Evolutionary conservation across 2,329 filamentous ascomycete genomes (phyloP).

Genomic region (Didymella arachidicola): DNA sequence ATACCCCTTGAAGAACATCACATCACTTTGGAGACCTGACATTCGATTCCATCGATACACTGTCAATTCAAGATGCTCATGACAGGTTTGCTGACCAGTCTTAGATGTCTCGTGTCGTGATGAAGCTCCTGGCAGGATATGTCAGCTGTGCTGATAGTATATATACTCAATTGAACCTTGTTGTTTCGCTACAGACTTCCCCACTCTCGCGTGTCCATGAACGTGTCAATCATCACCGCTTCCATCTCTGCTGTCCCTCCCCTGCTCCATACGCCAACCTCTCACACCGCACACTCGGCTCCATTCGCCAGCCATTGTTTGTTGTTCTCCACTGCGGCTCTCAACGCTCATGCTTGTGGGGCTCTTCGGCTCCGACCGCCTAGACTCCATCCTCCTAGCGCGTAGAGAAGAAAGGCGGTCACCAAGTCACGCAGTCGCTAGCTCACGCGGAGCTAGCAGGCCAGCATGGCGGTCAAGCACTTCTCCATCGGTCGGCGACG

Average conservation of each 20-base stretch:
- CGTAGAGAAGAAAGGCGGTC: conserved; percentile 14
- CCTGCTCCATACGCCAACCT: background rate
- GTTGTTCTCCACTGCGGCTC: conserved; percentile 16
- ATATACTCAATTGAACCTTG: conserved; percentile 3
- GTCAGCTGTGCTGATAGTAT: background rate
- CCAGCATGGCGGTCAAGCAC: conserved; percentile 5
- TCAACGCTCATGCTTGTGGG: conserved; percentile 6
- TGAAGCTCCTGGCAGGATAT: background rate
- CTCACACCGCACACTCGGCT: background rate
- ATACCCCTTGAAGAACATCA: conserved; percentile 65
- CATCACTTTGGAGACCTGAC: conserved; percentile 74
- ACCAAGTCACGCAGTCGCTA: conserved; percentile 1
- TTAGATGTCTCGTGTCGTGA: background rate
- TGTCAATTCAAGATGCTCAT: background rate
- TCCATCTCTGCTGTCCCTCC: background rate
- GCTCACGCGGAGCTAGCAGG: background rate
- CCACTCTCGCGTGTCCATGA: background rate
- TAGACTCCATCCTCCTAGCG: conserved; percentile 9
- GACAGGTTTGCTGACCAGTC: conserved; percentile 12
- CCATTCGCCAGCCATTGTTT: conserved; percentile 5
- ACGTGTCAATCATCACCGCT: conserved; percentile 9
- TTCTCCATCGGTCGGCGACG: background rate
- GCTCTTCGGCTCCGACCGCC: conserved; percentile 7
- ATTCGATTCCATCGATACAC: conserved; percentile 4
- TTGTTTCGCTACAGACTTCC: background rate